phyloP scores from a whole-genome alignment of 1,139 yeast genomes.

The Hemisphaericaspora xylofermentans region DNA sequence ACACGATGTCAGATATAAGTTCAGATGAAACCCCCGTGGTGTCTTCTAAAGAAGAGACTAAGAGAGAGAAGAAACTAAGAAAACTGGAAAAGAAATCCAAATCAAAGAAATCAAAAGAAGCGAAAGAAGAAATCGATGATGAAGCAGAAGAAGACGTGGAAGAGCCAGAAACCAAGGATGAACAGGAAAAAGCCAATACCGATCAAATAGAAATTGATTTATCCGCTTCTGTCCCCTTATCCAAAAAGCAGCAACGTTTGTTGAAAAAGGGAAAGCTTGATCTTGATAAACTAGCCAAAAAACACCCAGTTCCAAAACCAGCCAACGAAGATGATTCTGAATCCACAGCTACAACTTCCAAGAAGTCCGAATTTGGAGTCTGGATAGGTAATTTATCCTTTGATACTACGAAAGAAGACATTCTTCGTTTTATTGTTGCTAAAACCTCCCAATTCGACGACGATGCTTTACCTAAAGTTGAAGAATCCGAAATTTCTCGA shows the following conservation, averaged over 20 bases:
- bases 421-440: slow-evolving; percentile 60
- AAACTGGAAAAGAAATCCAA: slow-evolving; percentile 18
- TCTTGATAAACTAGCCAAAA: slow-evolving; percentile 53
- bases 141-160: slow-evolving; percentile 11
- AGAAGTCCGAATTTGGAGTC: slow-evolving; percentile 65
- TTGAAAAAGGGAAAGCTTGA: slow-evolving; percentile 77
- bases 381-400: slow-evolving; percentile 95
- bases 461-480: slow-evolving; percentile 40
- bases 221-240: slow-evolving; percentile 74
- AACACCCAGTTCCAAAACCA: slow-evolving; percentile 46
- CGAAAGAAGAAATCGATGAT: slow-evolving; percentile 15
- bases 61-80: slow-evolving; percentile 17
- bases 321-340: slow-evolving; percentile 25
- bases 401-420: slow-evolving; percentile 77
- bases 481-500: slow-evolving; percentile 54
- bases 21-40: background rate
- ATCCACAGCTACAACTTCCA: slow-evolving; percentile 25
- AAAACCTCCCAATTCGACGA: slow-evolving; percentile 47
- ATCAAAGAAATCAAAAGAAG: slow-evolving; percentile 17
- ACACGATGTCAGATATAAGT: slow-evolving; percentile 10
- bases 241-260: slow-evolving; percentile 87
- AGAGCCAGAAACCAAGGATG: slow-evolving; percentile 15
- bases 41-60: slow-evolving; percentile 13
- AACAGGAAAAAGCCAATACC: slow-evolving; percentile 16
- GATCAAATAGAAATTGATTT: slow-evolving; percentile 82